Conservation (phyloP, 2,329 filamentous ascomycete species). For the Fusarium torulosum region DNA sequence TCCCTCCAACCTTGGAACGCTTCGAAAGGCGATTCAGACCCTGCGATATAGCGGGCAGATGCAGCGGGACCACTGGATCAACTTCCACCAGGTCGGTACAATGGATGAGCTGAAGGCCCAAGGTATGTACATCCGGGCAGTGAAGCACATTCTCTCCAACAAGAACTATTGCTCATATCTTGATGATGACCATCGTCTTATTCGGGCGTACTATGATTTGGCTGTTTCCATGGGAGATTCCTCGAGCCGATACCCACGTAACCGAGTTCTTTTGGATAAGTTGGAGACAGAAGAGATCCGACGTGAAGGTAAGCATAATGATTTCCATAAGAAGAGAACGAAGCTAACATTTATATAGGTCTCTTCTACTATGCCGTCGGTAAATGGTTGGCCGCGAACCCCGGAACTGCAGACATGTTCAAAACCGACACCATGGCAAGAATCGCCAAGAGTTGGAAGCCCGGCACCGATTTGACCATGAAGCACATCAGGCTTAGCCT, state of each 20-base stretch:
- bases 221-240: background rate
- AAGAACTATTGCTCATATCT: background rate
- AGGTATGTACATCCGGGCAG: background rate
- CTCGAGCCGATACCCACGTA: background rate
- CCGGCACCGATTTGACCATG: background rate
- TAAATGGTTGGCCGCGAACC: background rate
- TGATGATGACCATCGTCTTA: background rate
- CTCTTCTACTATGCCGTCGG: background rate
- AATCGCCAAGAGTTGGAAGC: background rate
- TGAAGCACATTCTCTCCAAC: background rate
- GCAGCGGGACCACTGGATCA: background rate
- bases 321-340: background rate
- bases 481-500: background rate
- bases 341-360: background rate
- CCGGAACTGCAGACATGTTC: background rate
- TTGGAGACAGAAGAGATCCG: background rate
- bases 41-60: background rate
- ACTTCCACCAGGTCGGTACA: background rate
- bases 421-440: background rate
- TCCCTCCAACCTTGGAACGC: background rate
- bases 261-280: background rate
- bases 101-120: background rate
- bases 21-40: background rate
- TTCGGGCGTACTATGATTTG: background rate
- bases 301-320: background rate